Evolutionary conservation across 31 red algal species (phyloP).

Genomic region (Pterothamnion heteromorphum): DNA sequence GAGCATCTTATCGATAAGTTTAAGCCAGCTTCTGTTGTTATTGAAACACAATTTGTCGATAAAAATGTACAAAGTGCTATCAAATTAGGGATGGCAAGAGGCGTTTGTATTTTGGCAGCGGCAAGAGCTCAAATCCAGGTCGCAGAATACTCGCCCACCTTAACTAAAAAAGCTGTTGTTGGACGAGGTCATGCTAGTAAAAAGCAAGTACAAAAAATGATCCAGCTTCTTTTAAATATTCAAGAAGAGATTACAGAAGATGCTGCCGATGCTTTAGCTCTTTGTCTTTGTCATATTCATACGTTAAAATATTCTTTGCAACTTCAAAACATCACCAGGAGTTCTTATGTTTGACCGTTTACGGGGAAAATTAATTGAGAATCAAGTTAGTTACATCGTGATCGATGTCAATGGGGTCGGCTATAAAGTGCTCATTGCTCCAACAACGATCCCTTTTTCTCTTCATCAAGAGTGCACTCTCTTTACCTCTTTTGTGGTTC

Average conservation of each 20-base stretch:
- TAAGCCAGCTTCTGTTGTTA: background rate
- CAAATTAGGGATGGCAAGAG: background rate
- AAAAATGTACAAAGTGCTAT: background rate
- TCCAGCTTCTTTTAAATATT: background rate
- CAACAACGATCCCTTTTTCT: background rate
- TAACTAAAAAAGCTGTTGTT: background rate
- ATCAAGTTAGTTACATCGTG: background rate
- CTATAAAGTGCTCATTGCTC: background rate
- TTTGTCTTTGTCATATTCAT: conserved; percentile 2
- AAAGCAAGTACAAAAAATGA: background rate
- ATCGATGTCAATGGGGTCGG: conserved; percentile 3
- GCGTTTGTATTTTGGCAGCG: background rate
- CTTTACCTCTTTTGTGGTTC: background rate
- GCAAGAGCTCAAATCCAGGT: background rate
- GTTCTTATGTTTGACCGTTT: background rate
- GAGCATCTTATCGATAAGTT: background rate
- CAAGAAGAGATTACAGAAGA: background rate
- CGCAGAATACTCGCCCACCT: background rate
- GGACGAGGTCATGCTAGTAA: background rate
- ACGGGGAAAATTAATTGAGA: background rate
- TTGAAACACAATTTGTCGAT: background rate
- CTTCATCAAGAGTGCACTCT: background rate
- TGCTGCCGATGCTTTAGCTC: conserved; percentile 8
- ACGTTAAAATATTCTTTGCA: background rate
- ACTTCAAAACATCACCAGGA: background rate